These are phyloP conservation scores for Hypholoma fasciculare DNA, from an alignment of 768 basidiomycete species.

Conservation along the genomic window DNA sequence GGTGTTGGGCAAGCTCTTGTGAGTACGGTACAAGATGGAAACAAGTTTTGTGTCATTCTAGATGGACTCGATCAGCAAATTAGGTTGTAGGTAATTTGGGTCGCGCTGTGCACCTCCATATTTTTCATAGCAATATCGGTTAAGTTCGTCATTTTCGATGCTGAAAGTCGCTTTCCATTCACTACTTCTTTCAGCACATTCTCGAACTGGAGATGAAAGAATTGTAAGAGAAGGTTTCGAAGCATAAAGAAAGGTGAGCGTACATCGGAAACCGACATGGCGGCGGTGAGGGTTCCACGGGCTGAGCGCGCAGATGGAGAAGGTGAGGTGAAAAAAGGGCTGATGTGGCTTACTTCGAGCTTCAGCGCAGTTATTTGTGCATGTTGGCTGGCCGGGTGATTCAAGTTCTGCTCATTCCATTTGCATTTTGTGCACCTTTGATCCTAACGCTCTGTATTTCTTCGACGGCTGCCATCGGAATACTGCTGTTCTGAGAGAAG, in stretches of 20 bases:
- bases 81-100: background rate
- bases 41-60: conserved; percentile 88
- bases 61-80: conserved; percentile 2
- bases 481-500: background rate
- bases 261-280: conserved; percentile 46
- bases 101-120: conserved; percentile 62
- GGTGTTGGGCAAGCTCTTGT: conserved; percentile 67
- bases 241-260: conserved; percentile 13
- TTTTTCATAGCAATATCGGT: conserved; percentile 76
- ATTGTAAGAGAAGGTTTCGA: conserved; percentile 5
- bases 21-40: conserved; percentile 84
- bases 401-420: background rate
- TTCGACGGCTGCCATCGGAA: background rate
- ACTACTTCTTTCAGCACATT: conserved; percentile 79
- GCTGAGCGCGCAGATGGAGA: background rate
- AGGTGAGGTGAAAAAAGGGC: background rate
- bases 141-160: conserved; percentile 78
- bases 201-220: conserved; percentile 63
- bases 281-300: background rate
- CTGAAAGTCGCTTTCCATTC: conserved; percentile 79
- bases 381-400: conserved; percentile 27
- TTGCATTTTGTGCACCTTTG: conserved; percentile 22
- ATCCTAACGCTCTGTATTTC: background rate
- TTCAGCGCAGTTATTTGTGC: conserved; percentile 36
- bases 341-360: background rate